Evolutionary conservation across 768 basidiomycete genomes (phyloP), one percentile per base, ranked within the genome.

Genomic region (Suillus americanus): DNA sequence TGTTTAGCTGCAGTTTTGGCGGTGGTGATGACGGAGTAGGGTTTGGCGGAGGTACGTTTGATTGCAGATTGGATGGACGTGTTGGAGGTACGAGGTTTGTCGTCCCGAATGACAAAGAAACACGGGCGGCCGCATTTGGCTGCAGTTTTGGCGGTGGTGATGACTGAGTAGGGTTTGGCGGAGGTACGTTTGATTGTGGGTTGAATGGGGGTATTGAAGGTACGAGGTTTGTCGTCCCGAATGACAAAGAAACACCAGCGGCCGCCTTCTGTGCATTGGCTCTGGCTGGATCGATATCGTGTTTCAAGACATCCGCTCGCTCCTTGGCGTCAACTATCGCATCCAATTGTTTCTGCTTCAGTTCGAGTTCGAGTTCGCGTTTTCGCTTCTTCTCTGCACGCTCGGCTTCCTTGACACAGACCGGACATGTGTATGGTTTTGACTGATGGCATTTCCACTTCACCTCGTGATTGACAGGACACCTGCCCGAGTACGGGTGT

Each of bases 381-480:
- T 76, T 62, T 20, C 73, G 77, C 64, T 80, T 81, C 64, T 79
- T 73, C 62, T 82, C 82, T 0, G 79, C 82, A 14, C 71, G 66
- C 65, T 79, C 81, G 3, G 60, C 69, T 40, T 80, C 81, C 35
- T 78, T 76, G n/a, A 85, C 81, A 72, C 88, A 89, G 28, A 75
- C 69, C 9, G 40, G 33, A 68, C 88, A 89, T 1, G 70, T 68
- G 0, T 72, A 61, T 2, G 81, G 80, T 1, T 66, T 68, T 0
- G 67, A 72, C 57, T 83, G 65, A 48, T 76, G 71, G 62, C 89
- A 90, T 66, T 77, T 77, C 75, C 80, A 83, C 0, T 68, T 67
- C 45, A 75, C 71, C 5, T 64, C 63, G 64, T 91, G 89, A 2
- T 78, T 76, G 0, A 76, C 73, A 1, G 69, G 61, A 69, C 89